These are phyloP conservation scores for Acanthamoeba castellanii DNA, from an alignment of 208 protist genomes.

Conservation along the genomic window DNA sequence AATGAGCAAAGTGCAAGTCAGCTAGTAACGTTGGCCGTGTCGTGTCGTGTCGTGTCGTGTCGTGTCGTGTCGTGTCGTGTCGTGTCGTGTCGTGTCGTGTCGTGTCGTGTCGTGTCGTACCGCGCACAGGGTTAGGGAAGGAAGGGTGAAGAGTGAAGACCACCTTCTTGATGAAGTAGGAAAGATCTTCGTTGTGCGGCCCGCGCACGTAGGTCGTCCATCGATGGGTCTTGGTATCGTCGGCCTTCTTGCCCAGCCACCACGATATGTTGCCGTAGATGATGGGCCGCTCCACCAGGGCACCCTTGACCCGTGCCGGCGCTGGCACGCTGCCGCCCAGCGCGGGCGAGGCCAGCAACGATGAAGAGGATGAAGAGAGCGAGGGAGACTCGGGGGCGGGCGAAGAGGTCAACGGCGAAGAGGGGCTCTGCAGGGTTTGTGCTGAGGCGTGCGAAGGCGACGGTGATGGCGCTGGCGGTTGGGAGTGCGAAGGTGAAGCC, in stretches of 20 bases:
- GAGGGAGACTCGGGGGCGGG: not conserved
- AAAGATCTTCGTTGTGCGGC: constrained; percentile 73
- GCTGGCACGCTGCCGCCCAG: not conserved
- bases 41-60: too few relatives aligned
- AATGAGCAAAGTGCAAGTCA: not conserved
- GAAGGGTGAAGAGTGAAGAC: constrained; percentile 81
- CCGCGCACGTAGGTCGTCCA: constrained; percentile 79
- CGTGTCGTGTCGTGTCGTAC: constrained; percentile 6
- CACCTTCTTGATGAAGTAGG: constrained; percentile 78
- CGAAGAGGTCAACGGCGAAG: not conserved
- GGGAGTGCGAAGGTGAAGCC: not conserved
- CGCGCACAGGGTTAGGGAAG: constrained; percentile 69
- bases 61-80: too few relatives aligned
- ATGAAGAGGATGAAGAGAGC: not conserved
- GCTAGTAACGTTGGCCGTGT: not conserved
- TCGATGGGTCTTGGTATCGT: constrained; percentile 74
- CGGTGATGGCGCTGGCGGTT: not conserved
- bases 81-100: too few relatives aligned
- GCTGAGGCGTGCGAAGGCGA: not conserved
- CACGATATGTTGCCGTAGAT: constrained; percentile 78
- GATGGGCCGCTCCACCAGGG: constrained; percentile 74
- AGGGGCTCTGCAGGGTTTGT: not conserved
- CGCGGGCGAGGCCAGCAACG: not conserved
- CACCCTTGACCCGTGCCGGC: constrained; percentile 63
- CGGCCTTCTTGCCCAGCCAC: constrained; percentile 68